Percentiles rank a stretch among this genome's conserved stretches.
These are phyloP conservation scores for Ceratorhiza oryzae-sativae DNA, from an alignment of 1,284 basidiomycete species.

Conservation along the genomic window DNA sequence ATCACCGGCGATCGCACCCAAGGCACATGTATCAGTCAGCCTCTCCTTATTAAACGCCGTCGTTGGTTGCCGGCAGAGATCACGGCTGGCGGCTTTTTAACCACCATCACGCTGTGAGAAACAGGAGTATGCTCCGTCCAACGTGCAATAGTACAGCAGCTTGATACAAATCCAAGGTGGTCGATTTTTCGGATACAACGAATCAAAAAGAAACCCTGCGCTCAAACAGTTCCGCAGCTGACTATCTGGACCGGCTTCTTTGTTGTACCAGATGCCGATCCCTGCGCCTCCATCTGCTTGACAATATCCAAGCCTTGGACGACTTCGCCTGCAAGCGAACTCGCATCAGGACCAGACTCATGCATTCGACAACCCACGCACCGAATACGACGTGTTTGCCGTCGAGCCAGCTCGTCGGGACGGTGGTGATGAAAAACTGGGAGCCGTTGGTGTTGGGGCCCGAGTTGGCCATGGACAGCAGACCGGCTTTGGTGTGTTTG, in stretches of 20 bases:
- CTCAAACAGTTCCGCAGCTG: neutral
- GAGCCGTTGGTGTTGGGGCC: slow-evolving; percentile 60
- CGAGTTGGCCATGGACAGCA: slow-evolving; percentile 67
- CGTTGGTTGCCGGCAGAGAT: neutral
- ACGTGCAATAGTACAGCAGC: slow-evolving; percentile 2
- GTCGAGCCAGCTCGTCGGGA: slow-evolving; percentile 48
- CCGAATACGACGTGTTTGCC: slow-evolving; percentile 55
- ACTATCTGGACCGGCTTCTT: neutral
- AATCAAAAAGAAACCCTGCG: neutral
- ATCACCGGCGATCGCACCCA: neutral
- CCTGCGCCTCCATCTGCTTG: slow-evolving; percentile 20
- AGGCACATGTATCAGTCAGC: neutral
- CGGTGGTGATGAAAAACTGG: slow-evolving; percentile 59
- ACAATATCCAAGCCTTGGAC: slow-evolving; percentile 53
- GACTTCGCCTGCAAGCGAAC: slow-evolving; percentile 47
- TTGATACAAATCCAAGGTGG: neutral
- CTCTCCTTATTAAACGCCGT: neutral
- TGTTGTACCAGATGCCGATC: slow-evolving; percentile 22
- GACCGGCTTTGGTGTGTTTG: slow-evolving; percentile 57
- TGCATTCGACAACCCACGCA: neutral
- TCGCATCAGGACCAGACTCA: neutral
- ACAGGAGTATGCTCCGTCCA: neutral
- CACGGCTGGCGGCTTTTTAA: neutral
- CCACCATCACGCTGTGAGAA: no score
- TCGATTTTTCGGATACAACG: neutral